Evolutionary conservation across 441 rosid genomes (phyloP), one percentile per base, ranked within the genome.

Genomic region (Adansonia grandidieri): DNA sequence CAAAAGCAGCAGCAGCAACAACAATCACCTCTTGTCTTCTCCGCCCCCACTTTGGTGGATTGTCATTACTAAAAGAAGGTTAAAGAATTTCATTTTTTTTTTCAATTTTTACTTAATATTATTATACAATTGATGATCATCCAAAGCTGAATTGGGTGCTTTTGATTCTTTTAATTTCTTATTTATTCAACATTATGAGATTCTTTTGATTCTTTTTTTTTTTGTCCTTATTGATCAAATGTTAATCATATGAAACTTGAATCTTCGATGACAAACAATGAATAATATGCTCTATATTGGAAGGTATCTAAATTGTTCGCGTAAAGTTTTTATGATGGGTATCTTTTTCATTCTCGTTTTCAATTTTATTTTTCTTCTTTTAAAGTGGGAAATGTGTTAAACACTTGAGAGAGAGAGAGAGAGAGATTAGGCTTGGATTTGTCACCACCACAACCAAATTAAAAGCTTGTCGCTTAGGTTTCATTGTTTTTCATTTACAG

Each of bases 31-130:
- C 80, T 89, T 80, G 89, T 89, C 74, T 86, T 91, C 81, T 84
- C 97, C 28, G 81, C 92, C 78, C 90, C 92, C 9, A 81, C 94
- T 86, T 86, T 95, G 91, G 97, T 95, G 84, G 97, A 88, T 88
- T 95, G 98, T 81, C 98, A 93, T 85, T 93, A 95, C 89, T 93
- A 83, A 62, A 93, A 50, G 15, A 45, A 70, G 74, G 65, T 77
- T 40, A 50, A 64, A 75, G 24, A 45, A 70, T 57, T 40, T 62
- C 4, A 22, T 5, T 24, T 17, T 24, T 20, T 20, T 20, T 20
- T 3, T 32, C 3, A 50, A 48, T 73, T 2, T 9, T 64, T 64
- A 50, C 11, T 8, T 78, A 48, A 3, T 61, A 9, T 64, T 15
- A 60, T 56, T 65, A 80, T 47, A 65, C 45, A 17, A 77, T 58